These are phyloP conservation scores for Candida boleticola DNA, from an alignment of 805 yeast species.

Conservation along the genomic window DNA sequence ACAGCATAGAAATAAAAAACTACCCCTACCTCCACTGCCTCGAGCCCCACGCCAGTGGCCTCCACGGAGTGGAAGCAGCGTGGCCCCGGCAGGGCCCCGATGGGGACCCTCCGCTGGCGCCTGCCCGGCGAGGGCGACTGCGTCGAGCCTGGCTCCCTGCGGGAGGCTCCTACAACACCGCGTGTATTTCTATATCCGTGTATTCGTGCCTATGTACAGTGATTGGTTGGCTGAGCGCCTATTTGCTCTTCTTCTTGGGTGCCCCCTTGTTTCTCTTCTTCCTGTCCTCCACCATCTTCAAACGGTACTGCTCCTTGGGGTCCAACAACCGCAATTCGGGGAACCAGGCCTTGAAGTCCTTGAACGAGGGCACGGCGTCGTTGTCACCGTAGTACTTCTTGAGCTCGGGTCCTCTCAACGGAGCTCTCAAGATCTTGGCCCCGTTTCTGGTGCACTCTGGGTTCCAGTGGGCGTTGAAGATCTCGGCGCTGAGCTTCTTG, in stretches of 20 bases:
- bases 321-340: slow-evolving; percentile 54
- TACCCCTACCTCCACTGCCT: no score
- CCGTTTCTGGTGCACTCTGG: slow-evolving; percentile 70
- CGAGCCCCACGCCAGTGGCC: no score
- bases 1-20: no score
- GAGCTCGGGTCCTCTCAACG: slow-evolving; percentile 71
- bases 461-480: slow-evolving; percentile 70
- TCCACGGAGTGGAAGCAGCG: no score
- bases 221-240: not conserved
- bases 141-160: no score
- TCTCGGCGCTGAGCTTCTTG: slow-evolving; percentile 57
- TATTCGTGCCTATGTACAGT: slow-evolving; percentile 1
- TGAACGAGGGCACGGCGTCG: slow-evolving; percentile 62
- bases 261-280: slow-evolving; percentile 90
- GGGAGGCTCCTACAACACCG: no score
- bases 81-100: no score
- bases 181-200: not conserved
- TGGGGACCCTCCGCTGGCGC: no score
- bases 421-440: slow-evolving; percentile 61
- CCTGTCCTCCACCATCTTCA: slow-evolving; percentile 58
- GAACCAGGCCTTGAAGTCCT: slow-evolving; percentile 54
- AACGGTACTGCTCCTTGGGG: slow-evolving; percentile 68
- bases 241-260: slow-evolving; percentile 61
- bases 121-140: no score
- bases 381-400: slow-evolving; percentile 70